Base-by-base conservation (phyloP, 768 basidiomycete genomes). In the Clitopilus hobsonii region DNA sequence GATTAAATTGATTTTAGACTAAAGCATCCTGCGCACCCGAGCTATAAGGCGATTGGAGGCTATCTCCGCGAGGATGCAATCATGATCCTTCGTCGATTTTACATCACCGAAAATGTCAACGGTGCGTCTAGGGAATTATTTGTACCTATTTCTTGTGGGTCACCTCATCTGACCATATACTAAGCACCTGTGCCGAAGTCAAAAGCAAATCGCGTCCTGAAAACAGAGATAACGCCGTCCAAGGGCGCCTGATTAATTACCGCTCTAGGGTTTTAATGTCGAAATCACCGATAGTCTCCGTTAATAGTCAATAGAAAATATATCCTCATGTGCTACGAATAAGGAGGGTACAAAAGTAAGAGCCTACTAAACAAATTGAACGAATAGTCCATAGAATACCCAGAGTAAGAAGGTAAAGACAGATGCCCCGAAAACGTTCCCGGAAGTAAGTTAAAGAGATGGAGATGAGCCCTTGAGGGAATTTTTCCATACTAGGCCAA, bases 41-140 rank as follows among this genome's bases (percentile, higher is more conserved):
- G 83, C 1, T 98, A 93, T 69, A 69, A 69, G 25, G 91, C 94
- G 3, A 78, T 71, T 20, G 89, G 89, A 5, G 92, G 91, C 5
- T 90, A 85, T 65, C 76, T 79, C 60, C 76, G 91, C 22, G 88
- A 93, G 64, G 89, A 91, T 57, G 89, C 92, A 2, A 94, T 95
- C 63, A 82, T 94, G 82, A 77, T 92, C 27, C 69, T 94, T 13
- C 84, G 93, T 5, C 81, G 88, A 27, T 94, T 95, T 72, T 96
- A 94, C 71, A 81, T 98, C 63, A 94, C 92, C 0, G 94, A 97
- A 66, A 98, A 99, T 67, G 76, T 77, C 6, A 93, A 95, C 63
- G 96, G 96, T 94, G 57, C 38, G 63, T n/a, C n/a, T n/a, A 47
- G 30, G 32, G 48, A 28, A 28, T 24, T 14, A 50, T 38, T 11